A percentile compares a stretch with the other conserved stretches of the same genome.
Evolutionary conservation across 176 grass and related monocot genomes (phyloP).

Genomic region (Aegilops bicornis): DNA sequence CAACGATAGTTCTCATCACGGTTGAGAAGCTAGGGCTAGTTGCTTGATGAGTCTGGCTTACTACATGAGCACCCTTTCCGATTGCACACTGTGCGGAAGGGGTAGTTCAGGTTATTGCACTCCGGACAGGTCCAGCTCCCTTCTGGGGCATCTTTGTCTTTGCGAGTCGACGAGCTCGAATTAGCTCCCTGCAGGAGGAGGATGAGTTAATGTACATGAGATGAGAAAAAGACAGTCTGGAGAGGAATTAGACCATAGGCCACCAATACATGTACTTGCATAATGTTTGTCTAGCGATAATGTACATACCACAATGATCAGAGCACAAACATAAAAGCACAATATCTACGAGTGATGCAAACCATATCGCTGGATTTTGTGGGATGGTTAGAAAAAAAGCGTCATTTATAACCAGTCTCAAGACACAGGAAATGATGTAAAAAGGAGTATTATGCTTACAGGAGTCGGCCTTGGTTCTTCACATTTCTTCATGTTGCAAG

Average conservation of each 20-base stretch:
- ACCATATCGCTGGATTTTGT: neutral
- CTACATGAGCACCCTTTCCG: conserved; percentile 71
- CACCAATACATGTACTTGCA: no score
- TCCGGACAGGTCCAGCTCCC: conserved; percentile 90
- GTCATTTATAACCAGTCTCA: neutral
- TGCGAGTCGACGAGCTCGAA: conserved; percentile 16
- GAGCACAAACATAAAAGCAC: no score
- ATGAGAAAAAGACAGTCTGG: neutral
- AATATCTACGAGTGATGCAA: no score
- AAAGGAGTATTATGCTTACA: conserved; percentile 40
- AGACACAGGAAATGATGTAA: neutral
- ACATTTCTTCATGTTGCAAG: conserved; percentile 99
- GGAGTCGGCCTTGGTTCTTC: conserved; percentile 63
- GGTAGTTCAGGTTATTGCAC: conserved; percentile 90
- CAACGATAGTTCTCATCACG: neutral
- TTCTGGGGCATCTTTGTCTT: conserved; percentile 74
- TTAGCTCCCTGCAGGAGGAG: conserved; percentile 23
- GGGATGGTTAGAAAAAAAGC: neutral
- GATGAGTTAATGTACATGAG: neutral
- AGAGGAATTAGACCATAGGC: no score
- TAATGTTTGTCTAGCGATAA: neutral
- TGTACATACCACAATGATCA: neutral
- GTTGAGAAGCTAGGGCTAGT: neutral
- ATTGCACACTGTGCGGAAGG: conserved; percentile 77
- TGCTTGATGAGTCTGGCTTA: conserved; percentile 39